These are phyloP conservation scores for Kickxella alabastrina DNA, from an alignment of 192 early-diverging fungal species.

Conservation along the genomic window DNA sequence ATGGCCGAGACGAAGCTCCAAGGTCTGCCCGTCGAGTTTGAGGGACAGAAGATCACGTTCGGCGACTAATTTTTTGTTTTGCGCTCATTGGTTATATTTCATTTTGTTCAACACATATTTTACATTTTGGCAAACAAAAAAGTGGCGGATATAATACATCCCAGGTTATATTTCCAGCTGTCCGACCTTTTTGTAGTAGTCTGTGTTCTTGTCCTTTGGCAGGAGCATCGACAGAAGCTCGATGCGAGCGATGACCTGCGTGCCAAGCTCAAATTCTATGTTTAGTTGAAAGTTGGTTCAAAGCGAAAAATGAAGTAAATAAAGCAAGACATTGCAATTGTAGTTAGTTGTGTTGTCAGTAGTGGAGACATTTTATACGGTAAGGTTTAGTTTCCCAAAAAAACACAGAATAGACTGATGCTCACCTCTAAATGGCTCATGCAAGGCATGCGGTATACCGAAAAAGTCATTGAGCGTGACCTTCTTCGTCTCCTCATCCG, in stretches of 20 bases:
- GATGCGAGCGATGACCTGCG: neutral
- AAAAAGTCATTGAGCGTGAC: slow-evolving; percentile 12
- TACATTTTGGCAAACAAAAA: too few relatives aligned
- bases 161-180: neutral
- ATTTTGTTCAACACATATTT: too few relatives aligned
- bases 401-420: too few relatives aligned
- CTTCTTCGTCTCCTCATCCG: neutral
- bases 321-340: neutral
- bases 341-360: too few relatives aligned
- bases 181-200: neutral
- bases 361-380: too few relatives aligned
- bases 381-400: too few relatives aligned
- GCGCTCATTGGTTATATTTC: neutral
- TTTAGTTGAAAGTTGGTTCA: neutral
- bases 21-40: slow-evolving; percentile 56
- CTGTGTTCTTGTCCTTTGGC: slow-evolving; percentile 6
- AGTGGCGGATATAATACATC: too few relatives aligned
- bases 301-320: neutral
- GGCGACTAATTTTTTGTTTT: slow-evolving; percentile 25
- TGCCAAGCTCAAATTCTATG: slow-evolving; percentile 3
- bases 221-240: slow-evolving; percentile 4
- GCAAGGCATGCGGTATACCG: slow-evolving; percentile 1
- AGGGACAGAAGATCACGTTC: slow-evolving; percentile 68
- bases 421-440: slow-evolving; percentile 12
- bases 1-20: slow-evolving; percentile 51